Evolutionary conservation across 768 basidiomycete species (phyloP).

Genomic region (Naematelia encephala): DNA sequence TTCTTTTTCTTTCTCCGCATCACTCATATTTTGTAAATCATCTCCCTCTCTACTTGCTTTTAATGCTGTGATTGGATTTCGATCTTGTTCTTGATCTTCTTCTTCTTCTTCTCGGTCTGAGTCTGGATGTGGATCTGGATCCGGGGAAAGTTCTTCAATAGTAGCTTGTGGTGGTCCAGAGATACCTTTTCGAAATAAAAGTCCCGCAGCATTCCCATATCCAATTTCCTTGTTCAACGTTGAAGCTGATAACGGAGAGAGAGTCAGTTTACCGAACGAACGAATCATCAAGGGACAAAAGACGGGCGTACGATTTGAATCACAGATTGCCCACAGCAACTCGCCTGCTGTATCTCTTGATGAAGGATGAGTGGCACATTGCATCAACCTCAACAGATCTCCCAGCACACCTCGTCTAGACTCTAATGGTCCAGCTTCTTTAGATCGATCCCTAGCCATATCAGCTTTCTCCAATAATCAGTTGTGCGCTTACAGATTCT

Average conservation of each 20-base stretch:
- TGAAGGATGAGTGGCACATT: constrained; percentile 67
- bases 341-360: constrained; percentile 78
- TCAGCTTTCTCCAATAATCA: background rate
- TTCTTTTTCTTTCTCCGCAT: constrained; percentile 92
- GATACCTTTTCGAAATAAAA: constrained; percentile 87
- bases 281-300: background rate
- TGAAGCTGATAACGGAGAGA: constrained; percentile 17
- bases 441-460: constrained; percentile 63
- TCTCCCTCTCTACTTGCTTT: constrained; percentile 57
- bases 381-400: constrained; percentile 70
- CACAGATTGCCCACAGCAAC: constrained; percentile 77
- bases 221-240: constrained; percentile 75
- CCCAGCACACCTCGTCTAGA: constrained; percentile 71
- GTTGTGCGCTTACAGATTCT: constrained; percentile 58
- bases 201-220: constrained; percentile 93
- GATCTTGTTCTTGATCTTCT: background rate
- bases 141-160: constrained; percentile 31
- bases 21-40: constrained; percentile 66
- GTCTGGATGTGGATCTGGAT: constrained; percentile 1
- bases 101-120: background rate
- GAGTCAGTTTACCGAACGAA: background rate
- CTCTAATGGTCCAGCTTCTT: constrained; percentile 61
- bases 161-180: constrained; percentile 33
- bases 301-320: constrained; percentile 61
- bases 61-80: constrained; percentile 52